These are phyloP conservation scores for Straminergon stramineum DNA, from an alignment of 225 moss, liverwort and hornwort genomes.

Conservation along the genomic window DNA sequence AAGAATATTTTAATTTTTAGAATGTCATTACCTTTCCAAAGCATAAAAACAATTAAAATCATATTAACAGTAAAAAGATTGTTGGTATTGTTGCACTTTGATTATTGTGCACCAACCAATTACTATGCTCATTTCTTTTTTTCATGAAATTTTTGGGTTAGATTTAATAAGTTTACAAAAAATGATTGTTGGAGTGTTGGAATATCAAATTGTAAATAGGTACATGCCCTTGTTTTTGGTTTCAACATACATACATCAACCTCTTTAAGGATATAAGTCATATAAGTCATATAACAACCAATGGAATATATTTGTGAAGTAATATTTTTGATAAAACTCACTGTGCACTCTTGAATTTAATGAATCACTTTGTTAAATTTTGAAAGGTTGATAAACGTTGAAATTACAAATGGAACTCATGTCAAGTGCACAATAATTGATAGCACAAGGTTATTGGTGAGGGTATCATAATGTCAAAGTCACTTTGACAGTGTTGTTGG, in stretches of 20 bases:
- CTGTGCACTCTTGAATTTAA: background rate
- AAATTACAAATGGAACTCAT: background rate
- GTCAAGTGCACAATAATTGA: background rate
- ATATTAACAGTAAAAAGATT: background rate
- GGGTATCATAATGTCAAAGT: background rate
- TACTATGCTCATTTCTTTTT: background rate
- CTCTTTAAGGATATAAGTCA: background rate
- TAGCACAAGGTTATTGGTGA: background rate
- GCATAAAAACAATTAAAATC: background rate
- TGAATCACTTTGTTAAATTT: background rate
- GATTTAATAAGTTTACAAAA: background rate
- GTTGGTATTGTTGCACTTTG: background rate
- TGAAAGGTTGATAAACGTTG: background rate
- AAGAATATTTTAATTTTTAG: background rate
- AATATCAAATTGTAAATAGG: background rate
- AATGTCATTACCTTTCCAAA: background rate
- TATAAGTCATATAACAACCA: background rate
- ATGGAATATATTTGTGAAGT: background rate
- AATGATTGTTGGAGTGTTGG: background rate
- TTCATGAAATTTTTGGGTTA: background rate
- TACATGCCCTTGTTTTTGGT: background rate
- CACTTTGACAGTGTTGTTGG: background rate
- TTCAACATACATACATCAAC: background rate
- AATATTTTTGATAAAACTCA: background rate
- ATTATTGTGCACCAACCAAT: background rate